These are phyloP conservation scores for Phytophthora boehmeriae DNA, from an alignment of 352 stramenopile species.

Conservation along the genomic window DNA sequence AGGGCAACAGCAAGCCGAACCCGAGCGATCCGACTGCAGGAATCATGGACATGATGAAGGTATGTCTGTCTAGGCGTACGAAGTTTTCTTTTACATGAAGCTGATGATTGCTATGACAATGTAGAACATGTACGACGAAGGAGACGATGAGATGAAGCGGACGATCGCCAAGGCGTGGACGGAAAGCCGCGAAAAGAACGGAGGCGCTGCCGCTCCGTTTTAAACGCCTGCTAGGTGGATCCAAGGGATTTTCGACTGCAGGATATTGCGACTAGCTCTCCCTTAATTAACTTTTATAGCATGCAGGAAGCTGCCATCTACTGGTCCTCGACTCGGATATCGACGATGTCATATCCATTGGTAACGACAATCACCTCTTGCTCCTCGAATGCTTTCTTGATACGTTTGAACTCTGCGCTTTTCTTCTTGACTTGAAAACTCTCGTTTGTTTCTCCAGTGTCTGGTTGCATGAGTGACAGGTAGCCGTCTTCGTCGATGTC, in stretches of 20 bases:
- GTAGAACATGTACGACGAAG: slow-evolving; percentile 90
- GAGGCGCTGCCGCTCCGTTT: slow-evolving; percentile 30
- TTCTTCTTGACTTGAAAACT: slow-evolving; percentile 75
- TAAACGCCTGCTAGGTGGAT: slow-evolving; percentile 2
- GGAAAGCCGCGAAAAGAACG: slow-evolving; percentile 80
- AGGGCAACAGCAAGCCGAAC: slow-evolving; percentile 43
- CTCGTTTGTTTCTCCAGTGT: slow-evolving; percentile 72
- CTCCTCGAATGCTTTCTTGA: slow-evolving; percentile 70
- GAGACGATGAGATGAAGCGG: slow-evolving; percentile 90
- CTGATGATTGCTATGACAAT: too few species aligned
- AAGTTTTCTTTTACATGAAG: too few species aligned
- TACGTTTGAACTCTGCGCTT: slow-evolving; percentile 69
- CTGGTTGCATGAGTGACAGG: slow-evolving; percentile 67
- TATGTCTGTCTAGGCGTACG: too few species aligned
- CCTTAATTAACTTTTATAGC: slow-evolving; percentile 37
- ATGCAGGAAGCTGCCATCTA: slow-evolving; percentile 29
- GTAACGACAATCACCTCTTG: slow-evolving; percentile 61
- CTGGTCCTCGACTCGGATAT: slow-evolving; percentile 44
- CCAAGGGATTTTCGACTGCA: too few species aligned
- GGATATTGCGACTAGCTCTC: slow-evolving; percentile 3
- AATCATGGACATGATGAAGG: slow-evolving; percentile 94
- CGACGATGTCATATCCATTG: slow-evolving; percentile 51
- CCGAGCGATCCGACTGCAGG: slow-evolving; percentile 72
- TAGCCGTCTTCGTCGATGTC: slow-evolving; percentile 80
- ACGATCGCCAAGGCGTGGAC: slow-evolving; percentile 90